These are phyloP conservation scores for Curvularia spicifera DNA, from an alignment of 2,329 filamentous ascomycete species.

Conservation along the genomic window DNA sequence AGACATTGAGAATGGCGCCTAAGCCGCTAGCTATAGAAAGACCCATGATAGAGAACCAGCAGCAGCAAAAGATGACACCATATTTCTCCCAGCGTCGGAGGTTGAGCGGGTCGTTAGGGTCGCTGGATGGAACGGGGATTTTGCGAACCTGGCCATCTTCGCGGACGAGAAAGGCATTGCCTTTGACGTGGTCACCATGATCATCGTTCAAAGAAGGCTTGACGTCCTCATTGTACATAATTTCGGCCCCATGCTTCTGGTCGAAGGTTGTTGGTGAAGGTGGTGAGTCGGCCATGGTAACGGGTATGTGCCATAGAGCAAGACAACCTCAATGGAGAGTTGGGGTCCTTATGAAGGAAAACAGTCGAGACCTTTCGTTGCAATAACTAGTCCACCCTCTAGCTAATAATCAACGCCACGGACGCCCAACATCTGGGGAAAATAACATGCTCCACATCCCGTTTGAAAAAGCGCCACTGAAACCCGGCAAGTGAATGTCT, in stretches of 20 bases:
- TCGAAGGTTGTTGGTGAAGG: background rate
- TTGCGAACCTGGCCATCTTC: background rate
- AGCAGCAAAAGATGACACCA: constrained; percentile 2
- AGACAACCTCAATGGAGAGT: background rate
- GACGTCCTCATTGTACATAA: background rate
- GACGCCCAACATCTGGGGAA: background rate
- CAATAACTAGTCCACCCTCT: background rate
- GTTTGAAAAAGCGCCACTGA: background rate
- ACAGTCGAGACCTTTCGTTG: background rate
- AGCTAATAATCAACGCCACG: background rate
- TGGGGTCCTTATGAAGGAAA: too few species aligned
- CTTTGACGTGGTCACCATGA: background rate
- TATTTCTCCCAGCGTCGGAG: background rate
- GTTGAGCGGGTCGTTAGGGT: constrained; percentile 8
- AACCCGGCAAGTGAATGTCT: background rate
- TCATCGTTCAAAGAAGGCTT: background rate
- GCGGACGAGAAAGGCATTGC: constrained; percentile 6
- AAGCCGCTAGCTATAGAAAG: background rate
- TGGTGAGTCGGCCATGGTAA: background rate
- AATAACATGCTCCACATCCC: background rate
- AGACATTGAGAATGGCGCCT: background rate
- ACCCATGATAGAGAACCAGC: constrained; percentile 8
- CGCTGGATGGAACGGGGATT: background rate
- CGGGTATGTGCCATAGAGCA: background rate
- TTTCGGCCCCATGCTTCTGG: background rate